phyloP scores from a whole-genome alignment of 345 rosid species.

The Gossypium arboreum region DNA sequence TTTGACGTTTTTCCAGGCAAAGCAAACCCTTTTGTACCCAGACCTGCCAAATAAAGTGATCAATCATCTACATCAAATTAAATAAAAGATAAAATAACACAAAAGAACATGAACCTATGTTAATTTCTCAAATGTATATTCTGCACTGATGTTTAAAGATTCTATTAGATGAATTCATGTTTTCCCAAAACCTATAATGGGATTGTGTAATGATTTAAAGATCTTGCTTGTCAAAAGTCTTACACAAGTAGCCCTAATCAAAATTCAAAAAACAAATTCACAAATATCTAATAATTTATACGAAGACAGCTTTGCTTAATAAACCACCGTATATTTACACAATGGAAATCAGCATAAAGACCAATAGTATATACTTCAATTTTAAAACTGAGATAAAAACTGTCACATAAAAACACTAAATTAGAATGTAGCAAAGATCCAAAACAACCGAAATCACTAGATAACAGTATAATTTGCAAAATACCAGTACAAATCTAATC shows the following conservation, averaged over 20 bases:
- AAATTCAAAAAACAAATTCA: neutral
- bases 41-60: slow-evolving; percentile 29
- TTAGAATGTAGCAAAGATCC: neutral
- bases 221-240: neutral
- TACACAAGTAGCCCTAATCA: neutral
- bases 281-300: neutral
- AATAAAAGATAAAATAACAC: neutral
- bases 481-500: neutral
- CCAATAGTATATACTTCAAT: neutral
- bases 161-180: neutral
- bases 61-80: neutral
- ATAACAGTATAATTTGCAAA: neutral
- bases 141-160: slow-evolving; percentile 5
- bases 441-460: slow-evolving; percentile 1
- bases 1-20: slow-evolving; percentile 61
- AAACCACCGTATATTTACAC: neutral
- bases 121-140: slow-evolving; percentile 1
- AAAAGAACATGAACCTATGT: neutral
- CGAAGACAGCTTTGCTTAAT: neutral
- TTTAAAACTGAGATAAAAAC: neutral
- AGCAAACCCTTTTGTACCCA: slow-evolving; percentile 44
- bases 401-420: neutral
- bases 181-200: neutral
- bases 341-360: neutral
- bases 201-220: neutral